A percentile compares a stretch with the other conserved stretches of the same genome.
Conservation (phyloP, 768 basidiomycete genomes). For the Lentinula boryana region DNA sequence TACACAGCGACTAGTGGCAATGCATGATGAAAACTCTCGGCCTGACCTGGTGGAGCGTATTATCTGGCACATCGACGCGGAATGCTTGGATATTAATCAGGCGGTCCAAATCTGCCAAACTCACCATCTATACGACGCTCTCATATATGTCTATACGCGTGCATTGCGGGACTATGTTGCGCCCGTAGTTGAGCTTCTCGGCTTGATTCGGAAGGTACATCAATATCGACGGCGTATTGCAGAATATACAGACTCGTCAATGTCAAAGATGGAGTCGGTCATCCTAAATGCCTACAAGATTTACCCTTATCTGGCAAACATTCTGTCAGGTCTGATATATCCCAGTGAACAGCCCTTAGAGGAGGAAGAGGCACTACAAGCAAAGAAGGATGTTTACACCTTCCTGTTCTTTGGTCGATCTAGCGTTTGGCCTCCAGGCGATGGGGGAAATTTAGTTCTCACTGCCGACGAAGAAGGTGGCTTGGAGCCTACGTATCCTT, state of each 20-base stretch:
- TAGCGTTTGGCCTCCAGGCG: constrained; percentile 68
- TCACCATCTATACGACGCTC: constrained; percentile 84
- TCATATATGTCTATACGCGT: constrained; percentile 90
- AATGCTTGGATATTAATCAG: constrained; percentile 90
- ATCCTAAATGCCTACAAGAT: constrained; percentile 85
- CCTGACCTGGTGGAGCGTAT: constrained; percentile 79
- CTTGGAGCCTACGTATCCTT: constrained; percentile 83
- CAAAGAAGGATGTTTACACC: constrained; percentile 68
- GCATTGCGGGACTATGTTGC: constrained; percentile 86
- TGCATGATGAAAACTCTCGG: constrained; percentile 67
- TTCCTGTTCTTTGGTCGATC: constrained; percentile 86
- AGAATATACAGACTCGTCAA: constrained; percentile 24
- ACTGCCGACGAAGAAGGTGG: constrained; percentile 73
- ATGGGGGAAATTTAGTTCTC: constrained; percentile 66
- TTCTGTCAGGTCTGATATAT: constrained; percentile 78
- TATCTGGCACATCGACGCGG: constrained; percentile 95
- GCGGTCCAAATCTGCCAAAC: constrained; percentile 80
- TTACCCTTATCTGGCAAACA: constrained; percentile 79
- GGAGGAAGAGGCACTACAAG: constrained; percentile 56
- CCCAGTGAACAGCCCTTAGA: constrained; percentile 75
- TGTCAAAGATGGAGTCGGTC: constrained; percentile 41
- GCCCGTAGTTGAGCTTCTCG: constrained; percentile 80
- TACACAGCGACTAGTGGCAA: constrained; percentile 73
- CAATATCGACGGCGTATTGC: constrained; percentile 38
- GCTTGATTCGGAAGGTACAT: constrained; percentile 65